Percentiles rank a stretch among this genome's conserved stretches.
These are phyloP conservation scores for Chlamydomonas applanata DNA, from an alignment of 139 green algal species.

Conservation along the genomic window DNA sequence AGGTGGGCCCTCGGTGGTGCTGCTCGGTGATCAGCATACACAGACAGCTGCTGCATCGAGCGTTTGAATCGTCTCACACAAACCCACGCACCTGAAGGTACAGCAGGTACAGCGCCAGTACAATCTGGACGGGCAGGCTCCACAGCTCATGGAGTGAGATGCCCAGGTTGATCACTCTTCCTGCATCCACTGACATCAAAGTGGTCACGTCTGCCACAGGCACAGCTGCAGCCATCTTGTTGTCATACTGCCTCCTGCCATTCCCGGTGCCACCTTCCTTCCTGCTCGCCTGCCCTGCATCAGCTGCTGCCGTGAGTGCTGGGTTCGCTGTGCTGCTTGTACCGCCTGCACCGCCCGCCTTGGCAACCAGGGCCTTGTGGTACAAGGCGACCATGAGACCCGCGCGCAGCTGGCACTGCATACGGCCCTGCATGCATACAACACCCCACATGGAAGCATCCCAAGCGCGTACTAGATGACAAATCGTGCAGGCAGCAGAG, in stretches of 20 bases:
- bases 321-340: background rate
- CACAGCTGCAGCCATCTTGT: background rate
- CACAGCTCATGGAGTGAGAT: slow-evolving; percentile 82
- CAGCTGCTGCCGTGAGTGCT: background rate
- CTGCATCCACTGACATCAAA: slow-evolving; percentile 67
- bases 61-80: background rate
- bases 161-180: slow-evolving; percentile 69
- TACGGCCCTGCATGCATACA: slow-evolving; percentile 25
- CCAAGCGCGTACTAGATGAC: background rate
- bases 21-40: too few relatives aligned
- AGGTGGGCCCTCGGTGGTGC: too few relatives aligned
- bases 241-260: background rate
- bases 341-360: background rate
- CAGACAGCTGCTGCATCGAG: background rate
- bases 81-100: slow-evolving; percentile 74
- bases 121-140: slow-evolving; percentile 80
- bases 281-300: background rate
- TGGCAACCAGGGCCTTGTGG: slow-evolving; percentile 57
- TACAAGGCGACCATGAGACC: slow-evolving; percentile 66
- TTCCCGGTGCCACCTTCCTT: background rate
- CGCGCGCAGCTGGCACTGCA: slow-evolving; percentile 56
- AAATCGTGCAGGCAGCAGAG: background rate
- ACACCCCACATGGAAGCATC: background rate
- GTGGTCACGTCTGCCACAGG: slow-evolving; percentile 31
- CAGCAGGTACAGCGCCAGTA: slow-evolving; percentile 76